Percentiles rank a stretch among this genome's conserved stretches.
These are phyloP conservation scores for Dichotomopilus funicola DNA, from an alignment of 2,329 filamentous ascomycete species.

Conservation along the genomic window DNA sequence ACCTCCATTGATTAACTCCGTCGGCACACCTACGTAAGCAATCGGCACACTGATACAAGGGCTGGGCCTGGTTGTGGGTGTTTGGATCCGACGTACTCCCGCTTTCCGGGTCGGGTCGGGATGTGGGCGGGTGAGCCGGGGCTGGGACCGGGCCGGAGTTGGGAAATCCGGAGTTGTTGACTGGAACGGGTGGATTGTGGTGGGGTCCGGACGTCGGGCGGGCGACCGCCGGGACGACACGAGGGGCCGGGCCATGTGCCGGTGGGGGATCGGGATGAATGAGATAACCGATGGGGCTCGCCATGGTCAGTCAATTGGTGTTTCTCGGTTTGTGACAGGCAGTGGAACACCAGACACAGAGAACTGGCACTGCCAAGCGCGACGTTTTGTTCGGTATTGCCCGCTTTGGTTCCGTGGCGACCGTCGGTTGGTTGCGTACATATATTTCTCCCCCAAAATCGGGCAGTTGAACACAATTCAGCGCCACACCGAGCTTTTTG, in stretches of 20 bases:
- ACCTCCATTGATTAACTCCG: background rate
- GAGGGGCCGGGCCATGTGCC: background rate
- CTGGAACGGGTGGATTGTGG: slow-evolving; percentile 6
- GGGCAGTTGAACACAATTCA: no score
- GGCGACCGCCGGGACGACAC: background rate
- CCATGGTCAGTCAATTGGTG: slow-evolving; percentile 10
- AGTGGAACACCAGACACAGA: no score
- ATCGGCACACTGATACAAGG: slow-evolving; percentile 43
- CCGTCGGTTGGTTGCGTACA: no score
- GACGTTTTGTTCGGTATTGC: no score
- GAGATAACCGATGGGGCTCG: slow-evolving; percentile 22
- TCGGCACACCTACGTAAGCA: slow-evolving; percentile 34
- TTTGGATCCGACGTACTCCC: slow-evolving; percentile 6
- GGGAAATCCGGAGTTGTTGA: background rate
- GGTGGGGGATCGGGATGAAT: slow-evolving; percentile 18
- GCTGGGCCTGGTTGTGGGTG: slow-evolving; percentile 24
- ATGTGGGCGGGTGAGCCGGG: slow-evolving; percentile 2
- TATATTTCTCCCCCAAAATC: no score
- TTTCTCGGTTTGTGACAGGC: no score
- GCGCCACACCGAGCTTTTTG: no score
- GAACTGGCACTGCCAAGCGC: no score
- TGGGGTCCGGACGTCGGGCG: background rate
- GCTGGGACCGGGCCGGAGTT: slow-evolving; percentile 1
- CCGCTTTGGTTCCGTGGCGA: no score
- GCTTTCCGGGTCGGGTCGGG: slow-evolving; percentile 7